Percentiles rank a stretch among this genome's conserved stretches.
phyloP scores from a whole-genome alignment of 1,284 basidiomycete genomes.

The Fomitopsis palustris region DNA sequence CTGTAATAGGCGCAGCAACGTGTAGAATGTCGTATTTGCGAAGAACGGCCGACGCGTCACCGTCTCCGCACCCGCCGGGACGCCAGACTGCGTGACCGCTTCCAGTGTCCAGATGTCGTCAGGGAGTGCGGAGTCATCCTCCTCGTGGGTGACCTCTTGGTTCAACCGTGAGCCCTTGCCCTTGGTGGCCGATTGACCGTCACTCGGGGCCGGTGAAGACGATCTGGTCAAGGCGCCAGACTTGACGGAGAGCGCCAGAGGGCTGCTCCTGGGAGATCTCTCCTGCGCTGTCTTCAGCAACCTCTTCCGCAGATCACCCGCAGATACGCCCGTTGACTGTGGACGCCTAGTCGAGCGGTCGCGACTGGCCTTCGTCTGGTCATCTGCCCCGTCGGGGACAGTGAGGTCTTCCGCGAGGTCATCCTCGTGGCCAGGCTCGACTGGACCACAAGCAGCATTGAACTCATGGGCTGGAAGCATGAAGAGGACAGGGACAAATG shows the following conservation, averaged over 20 bases:
- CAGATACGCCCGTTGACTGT: conserved; percentile 47
- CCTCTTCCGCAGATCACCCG: conserved; percentile 75
- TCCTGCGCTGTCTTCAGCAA: conserved; percentile 70
- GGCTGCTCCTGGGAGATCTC: conserved; percentile 32
- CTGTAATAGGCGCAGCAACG: conserved; percentile 84
- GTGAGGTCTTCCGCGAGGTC: conserved; percentile 34
- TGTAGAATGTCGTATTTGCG: conserved; percentile 91
- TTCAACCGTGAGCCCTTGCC: conserved; percentile 5
- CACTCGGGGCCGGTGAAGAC: conserved; percentile 19
- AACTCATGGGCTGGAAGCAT: conserved; percentile 77
- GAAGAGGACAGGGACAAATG: conserved; percentile 84
- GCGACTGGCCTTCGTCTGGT: conserved; percentile 10
- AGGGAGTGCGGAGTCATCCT: conserved; percentile 21
- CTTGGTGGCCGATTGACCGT: conserved; percentile 4
- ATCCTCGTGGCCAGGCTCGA: conserved; percentile 39
- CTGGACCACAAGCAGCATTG: conserved; percentile 66
- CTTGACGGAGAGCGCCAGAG: conserved; percentile 16
- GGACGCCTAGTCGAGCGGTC: conserved; percentile 42
- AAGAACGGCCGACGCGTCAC: conserved; percentile 68
- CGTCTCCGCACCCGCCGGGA: conserved; percentile 30
- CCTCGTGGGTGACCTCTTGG: conserved; percentile 6
- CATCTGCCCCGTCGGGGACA: conserved; percentile 33
- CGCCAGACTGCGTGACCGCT: conserved; percentile 12
- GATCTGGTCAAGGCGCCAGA: conserved; percentile 22
- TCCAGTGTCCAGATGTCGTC: conserved; percentile 64